Evolutionary conservation across 257 asterid genomes (phyloP).

Genomic region (Solanum bukasovii): DNA sequence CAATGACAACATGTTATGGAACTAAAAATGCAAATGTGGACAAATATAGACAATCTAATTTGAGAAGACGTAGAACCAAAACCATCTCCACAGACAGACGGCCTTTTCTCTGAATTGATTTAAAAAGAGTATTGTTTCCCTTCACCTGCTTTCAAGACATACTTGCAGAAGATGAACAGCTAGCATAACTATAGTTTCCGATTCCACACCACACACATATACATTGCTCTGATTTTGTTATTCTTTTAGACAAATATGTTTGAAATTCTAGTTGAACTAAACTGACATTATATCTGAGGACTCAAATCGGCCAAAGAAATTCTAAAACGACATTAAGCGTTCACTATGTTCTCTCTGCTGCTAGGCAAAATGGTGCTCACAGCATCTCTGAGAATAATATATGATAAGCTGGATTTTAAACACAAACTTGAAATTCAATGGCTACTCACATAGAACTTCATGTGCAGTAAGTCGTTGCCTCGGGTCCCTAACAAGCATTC

Average conservation of each 20-base stretch:
- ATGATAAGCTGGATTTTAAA: not conserved
- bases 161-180: not conserved
- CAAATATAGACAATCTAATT: not conserved
- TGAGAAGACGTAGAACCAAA: not conserved
- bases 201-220: not conserved
- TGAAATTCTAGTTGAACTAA: not conserved
- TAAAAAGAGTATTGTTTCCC: not conserved
- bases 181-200: not conserved
- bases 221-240: not conserved
- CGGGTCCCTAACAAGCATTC: constrained; percentile 61
- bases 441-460: constrained; percentile 71
- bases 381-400: not conserved
- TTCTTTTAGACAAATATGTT: not conserved
- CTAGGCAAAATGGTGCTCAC: not conserved
- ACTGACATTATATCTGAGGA: not conserved
- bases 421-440: not conserved
- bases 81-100: not conserved
- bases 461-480: constrained; percentile 53
- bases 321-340: not conserved
- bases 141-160: not conserved
- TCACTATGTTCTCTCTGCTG: not conserved
- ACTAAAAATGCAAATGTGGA: not conserved
- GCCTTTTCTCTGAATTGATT: not conserved
- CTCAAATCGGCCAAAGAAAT: not conserved
- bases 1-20: not conserved